Evolutionary conservation across 208 protist genomes (phyloP).

Genomic region (Giardia muris): DNA sequence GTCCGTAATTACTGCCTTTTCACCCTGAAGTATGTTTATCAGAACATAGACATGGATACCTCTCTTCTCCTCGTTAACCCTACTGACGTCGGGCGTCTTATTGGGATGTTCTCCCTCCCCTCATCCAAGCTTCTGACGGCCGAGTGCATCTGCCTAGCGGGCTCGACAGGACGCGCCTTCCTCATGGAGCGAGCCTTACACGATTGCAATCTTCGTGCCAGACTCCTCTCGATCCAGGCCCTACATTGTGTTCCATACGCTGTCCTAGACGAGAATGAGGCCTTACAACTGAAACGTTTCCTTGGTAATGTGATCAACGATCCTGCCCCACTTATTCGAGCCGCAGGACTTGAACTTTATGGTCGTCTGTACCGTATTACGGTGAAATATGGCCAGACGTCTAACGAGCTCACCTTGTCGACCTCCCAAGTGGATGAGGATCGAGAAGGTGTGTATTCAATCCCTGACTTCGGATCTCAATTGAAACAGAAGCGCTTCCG

Average conservation of each 20-base stretch:
- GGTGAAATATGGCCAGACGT: neutral
- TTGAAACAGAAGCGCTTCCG: neutral
- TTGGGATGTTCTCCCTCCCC: neutral
- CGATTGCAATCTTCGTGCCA: neutral
- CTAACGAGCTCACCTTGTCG: neutral
- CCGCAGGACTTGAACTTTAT: neutral
- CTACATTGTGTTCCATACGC: neutral
- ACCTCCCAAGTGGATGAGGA: neutral
- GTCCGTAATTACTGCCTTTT: neutral
- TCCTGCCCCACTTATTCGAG: neutral
- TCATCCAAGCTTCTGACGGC: neutral
- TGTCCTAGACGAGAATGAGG: neutral
- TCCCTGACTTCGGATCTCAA: neutral
- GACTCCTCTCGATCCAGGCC: neutral
- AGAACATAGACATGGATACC: neutral
- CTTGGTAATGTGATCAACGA: neutral
- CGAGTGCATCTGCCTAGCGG: neutral
- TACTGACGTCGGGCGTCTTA: neutral
- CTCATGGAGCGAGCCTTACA: neutral
- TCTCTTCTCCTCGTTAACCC: neutral
- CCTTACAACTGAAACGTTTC: neutral
- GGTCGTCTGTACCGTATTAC: neutral
- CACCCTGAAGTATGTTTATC: neutral
- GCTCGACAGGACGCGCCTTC: neutral
- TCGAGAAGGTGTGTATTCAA: too few relatives aligned